Conservation (phyloP, 768 basidiomycete species). For the Ephemerocybe angulata region DNA sequence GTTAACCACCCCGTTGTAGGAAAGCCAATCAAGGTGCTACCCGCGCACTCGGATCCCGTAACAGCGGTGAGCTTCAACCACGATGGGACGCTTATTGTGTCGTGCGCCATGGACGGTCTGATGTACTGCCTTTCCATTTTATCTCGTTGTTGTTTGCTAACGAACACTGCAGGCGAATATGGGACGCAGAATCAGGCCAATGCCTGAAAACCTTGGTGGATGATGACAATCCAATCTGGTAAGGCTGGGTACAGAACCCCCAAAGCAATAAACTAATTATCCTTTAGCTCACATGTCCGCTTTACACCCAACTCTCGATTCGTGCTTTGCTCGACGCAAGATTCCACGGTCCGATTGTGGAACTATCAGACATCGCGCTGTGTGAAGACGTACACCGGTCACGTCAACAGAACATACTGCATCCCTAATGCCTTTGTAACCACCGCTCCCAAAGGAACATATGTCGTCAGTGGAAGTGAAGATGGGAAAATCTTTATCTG, state of each 20-base stretch:
- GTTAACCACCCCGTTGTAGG: constrained; percentile 40
- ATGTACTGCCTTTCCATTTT: constrained; percentile 45
- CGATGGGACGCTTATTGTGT: constrained; percentile 92
- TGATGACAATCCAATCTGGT: constrained; percentile 95
- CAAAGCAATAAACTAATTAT: constrained; percentile 7
- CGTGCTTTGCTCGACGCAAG: constrained; percentile 87
- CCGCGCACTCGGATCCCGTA: constrained; percentile 97
- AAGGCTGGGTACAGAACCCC: constrained; percentile 13
- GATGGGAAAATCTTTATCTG: constrained; percentile 86
- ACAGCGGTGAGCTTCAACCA: constrained; percentile 92
- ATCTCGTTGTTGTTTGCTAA: neutral
- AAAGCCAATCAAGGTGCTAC: constrained; percentile 78
- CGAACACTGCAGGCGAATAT: constrained; percentile 76
- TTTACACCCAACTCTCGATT: constrained; percentile 93
- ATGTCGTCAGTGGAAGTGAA: constrained; percentile 86
- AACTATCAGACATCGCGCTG: constrained; percentile 88
- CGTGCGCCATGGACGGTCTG: constrained; percentile 94
- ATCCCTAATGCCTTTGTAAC: constrained; percentile 64
- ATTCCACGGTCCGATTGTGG: constrained; percentile 93
- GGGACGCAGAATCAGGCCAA: constrained; percentile 97
- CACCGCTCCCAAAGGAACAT: constrained; percentile 47
- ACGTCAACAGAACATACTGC: constrained; percentile 82
- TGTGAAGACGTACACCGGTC: constrained; percentile 89
- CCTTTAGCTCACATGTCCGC: constrained; percentile 70
- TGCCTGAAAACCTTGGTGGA: constrained; percentile 96